Evolutionary conservation across 805 yeast species (phyloP).

Genomic region (Starmerella tilneyi): DNA sequence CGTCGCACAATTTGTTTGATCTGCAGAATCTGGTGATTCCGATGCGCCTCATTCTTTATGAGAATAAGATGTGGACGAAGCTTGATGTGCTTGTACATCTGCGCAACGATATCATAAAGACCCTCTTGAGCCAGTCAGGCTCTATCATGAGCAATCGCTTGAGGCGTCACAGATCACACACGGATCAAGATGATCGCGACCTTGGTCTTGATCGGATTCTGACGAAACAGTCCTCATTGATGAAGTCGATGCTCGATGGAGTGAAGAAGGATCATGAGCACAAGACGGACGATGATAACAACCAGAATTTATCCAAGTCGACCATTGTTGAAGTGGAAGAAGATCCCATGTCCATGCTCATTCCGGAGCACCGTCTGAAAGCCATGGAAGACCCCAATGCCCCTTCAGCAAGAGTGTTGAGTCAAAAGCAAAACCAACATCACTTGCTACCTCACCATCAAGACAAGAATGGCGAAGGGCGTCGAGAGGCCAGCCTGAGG

Average conservation of each 20-base stretch:
- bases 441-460: neutral
- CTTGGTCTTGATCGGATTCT: conserved; percentile 14
- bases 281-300: neutral
- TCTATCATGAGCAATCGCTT: conserved; percentile 70
- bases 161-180: conserved; percentile 25
- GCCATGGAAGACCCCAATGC: conserved; percentile 11
- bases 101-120: conserved; percentile 40
- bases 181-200: conserved; percentile 17
- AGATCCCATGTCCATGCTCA: neutral
- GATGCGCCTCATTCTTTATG: conserved; percentile 51
- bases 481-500: too few relatives aligned
- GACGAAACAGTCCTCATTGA: conserved; percentile 7
- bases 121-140: conserved; percentile 47
- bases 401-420: neutral
- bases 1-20: conserved; percentile 57
- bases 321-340: neutral
- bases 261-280: neutral
- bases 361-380: conserved; percentile 10
- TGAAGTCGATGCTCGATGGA: neutral
- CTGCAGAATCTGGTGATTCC: conserved; percentile 61
- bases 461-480: too few relatives aligned
- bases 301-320: neutral
- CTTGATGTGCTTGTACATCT: conserved; percentile 55
- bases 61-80: conserved; percentile 60
- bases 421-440: neutral